Conservation (phyloP, 176 grass and related monocot genomes). For the Aegilops tauschii region DNA sequence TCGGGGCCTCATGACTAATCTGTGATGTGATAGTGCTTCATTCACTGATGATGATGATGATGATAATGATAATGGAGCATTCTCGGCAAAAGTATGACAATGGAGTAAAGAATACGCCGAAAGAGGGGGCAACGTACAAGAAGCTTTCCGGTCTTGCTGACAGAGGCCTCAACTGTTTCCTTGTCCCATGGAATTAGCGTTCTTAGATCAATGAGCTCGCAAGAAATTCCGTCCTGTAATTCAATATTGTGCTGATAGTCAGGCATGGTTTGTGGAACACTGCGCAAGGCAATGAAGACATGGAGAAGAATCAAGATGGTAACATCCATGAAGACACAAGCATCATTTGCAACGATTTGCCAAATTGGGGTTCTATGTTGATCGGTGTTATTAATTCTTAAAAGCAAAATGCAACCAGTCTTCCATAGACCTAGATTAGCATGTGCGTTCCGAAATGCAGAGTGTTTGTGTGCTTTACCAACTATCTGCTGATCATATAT, state of each 20-base stretch:
- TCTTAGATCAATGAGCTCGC: constrained; percentile 92
- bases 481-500: neutral
- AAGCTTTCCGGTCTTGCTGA: constrained; percentile 85
- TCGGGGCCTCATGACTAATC: constrained; percentile 92
- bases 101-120: neutral
- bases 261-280: neutral
- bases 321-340: neutral
- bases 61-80: no score
- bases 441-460: neutral
- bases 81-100: no score
- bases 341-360: neutral
- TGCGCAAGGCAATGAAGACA: neutral
- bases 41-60: no score
- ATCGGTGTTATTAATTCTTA: neutral
- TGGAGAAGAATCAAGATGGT: neutral
- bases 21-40: constrained; percentile 14
- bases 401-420: neutral
- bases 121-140: constrained; percentile 50
- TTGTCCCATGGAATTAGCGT: constrained; percentile 97
- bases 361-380: neutral
- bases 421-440: neutral
- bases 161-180: constrained; percentile 81
- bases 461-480: neutral
- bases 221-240: constrained; percentile 92
- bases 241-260: no score